phyloP scores from a whole-genome alignment of 1,284 basidiomycete species.

The Boletus sp. region DNA sequence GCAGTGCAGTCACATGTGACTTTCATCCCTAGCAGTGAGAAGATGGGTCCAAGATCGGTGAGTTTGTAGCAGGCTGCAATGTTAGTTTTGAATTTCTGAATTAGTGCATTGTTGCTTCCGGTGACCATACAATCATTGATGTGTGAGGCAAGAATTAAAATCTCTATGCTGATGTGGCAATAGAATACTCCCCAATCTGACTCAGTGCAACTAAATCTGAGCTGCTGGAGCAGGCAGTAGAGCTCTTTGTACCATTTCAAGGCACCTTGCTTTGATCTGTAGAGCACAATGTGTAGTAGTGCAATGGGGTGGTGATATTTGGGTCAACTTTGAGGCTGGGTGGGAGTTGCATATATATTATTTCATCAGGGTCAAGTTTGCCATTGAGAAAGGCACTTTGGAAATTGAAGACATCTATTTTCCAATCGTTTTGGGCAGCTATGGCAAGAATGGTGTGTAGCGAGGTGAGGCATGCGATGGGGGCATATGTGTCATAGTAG shows the following conservation, averaged over 20 bases:
- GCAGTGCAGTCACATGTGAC: neutral
- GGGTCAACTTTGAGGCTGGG: neutral
- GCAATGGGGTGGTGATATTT: too few relatives aligned
- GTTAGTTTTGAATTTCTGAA: neutral
- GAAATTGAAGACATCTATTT: too few relatives aligned
- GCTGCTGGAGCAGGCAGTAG: rapidly evolving
- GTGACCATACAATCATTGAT: neutral
- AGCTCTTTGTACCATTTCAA: neutral
- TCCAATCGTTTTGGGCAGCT: too few relatives aligned
- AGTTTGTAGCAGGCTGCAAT: neutral
- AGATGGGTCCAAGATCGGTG: neutral
- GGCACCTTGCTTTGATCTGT: neutral
- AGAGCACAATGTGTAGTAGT: neutral
- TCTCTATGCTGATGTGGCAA: too few relatives aligned
- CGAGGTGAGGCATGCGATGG: too few relatives aligned
- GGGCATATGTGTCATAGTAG: too few relatives aligned
- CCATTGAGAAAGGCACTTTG: too few relatives aligned
- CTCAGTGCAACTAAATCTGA: neutral
- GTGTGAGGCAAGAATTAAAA: neutral
- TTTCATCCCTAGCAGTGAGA: neutral
- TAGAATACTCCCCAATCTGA: neutral
- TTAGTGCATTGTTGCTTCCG: neutral
- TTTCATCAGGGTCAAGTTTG: too few relatives aligned
- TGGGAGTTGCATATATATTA: neutral
- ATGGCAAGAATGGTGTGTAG: too few relatives aligned